Percentiles rank a stretch among this genome's conserved stretches.
Evolutionary conservation across 768 basidiomycete species (phyloP).

Genomic region (Suillus weaverae): DNA sequence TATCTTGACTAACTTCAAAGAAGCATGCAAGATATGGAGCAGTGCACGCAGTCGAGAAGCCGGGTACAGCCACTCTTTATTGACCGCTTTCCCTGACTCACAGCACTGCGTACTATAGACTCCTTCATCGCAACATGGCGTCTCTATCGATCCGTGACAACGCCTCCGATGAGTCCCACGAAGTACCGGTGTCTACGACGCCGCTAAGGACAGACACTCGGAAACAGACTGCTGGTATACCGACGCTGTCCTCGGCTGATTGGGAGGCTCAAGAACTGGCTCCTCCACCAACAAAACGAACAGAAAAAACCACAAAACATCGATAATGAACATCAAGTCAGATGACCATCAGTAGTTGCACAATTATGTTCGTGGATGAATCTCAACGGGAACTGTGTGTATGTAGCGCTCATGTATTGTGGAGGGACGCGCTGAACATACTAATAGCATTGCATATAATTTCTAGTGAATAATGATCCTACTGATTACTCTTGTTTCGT

Average conservation of each 20-base stretch:
- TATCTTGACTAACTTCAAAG: slow-evolving; percentile 73
- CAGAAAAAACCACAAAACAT: background rate
- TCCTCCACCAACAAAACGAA: slow-evolving; percentile 34
- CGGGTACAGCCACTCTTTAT: slow-evolving; percentile 49
- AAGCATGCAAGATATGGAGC: slow-evolving; percentile 74
- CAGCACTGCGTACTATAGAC: slow-evolving; percentile 11
- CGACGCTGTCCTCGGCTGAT: slow-evolving; percentile 48
- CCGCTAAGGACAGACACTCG: slow-evolving; percentile 7
- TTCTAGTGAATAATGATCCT: slow-evolving; percentile 4
- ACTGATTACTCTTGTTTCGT: slow-evolving; percentile 21
- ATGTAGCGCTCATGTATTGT: background rate
- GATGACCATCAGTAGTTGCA: background rate
- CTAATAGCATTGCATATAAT: background rate
- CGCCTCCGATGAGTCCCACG: slow-evolving; percentile 4
- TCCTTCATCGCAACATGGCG: slow-evolving; percentile 21
- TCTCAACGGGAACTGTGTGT: background rate
- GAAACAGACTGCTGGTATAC: slow-evolving; percentile 40
- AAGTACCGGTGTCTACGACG: background rate
- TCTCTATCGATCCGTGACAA: slow-evolving; percentile 34
- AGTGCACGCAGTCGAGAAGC: slow-evolving; percentile 70
- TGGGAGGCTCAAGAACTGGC: slow-evolving; percentile 55
- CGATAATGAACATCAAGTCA: background rate
- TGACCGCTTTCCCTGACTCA: background rate
- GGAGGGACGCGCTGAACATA: background rate
- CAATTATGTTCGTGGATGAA: background rate